Conservation (phyloP, 2,329 filamentous ascomycete species). For the Elsinoe perseae region DNA sequence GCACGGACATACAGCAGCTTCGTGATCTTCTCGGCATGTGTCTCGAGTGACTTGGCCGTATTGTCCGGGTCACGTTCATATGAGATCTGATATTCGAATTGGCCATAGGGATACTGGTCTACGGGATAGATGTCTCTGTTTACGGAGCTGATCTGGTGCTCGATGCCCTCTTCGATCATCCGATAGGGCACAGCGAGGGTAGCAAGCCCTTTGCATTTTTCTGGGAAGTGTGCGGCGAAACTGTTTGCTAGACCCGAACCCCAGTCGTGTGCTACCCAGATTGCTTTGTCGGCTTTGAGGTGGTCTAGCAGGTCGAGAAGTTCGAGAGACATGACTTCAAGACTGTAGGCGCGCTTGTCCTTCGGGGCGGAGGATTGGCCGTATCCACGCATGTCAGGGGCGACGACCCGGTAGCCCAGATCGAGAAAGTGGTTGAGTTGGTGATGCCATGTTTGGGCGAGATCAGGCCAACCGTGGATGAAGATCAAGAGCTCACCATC, state of each 20-base stretch:
- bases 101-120: conserved; percentile 35
- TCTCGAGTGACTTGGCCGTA: conserved; percentile 18
- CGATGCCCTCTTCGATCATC: conserved; percentile 36
- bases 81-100: conserved; percentile 31
- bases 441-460: conserved; percentile 31
- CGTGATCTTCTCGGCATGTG: conserved; percentile 23
- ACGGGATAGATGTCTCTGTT: conserved; percentile 42
- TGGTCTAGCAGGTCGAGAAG: conserved; percentile 35
- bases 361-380: conserved; percentile 28
- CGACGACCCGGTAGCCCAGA: conserved; percentile 24
- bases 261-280: conserved; percentile 47
- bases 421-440: conserved; percentile 29
- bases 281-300: conserved; percentile 32
- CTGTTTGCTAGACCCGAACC: conserved; percentile 29
- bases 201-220: conserved; percentile 27
- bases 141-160: conserved; percentile 29
- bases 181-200: conserved; percentile 36
- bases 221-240: conserved; percentile 28
- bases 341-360: conserved; percentile 27
- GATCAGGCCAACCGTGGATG: conserved; percentile 31
- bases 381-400: conserved; percentile 33
- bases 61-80: conserved; percentile 27
- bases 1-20: conserved; percentile 25
- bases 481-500: conserved; percentile 26
- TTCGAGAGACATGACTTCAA: conserved; percentile 26